These are phyloP conservation scores for Hortiboletus rubellus DNA, from an alignment of 1,284 basidiomycete genomes.

Conservation along the genomic window DNA sequence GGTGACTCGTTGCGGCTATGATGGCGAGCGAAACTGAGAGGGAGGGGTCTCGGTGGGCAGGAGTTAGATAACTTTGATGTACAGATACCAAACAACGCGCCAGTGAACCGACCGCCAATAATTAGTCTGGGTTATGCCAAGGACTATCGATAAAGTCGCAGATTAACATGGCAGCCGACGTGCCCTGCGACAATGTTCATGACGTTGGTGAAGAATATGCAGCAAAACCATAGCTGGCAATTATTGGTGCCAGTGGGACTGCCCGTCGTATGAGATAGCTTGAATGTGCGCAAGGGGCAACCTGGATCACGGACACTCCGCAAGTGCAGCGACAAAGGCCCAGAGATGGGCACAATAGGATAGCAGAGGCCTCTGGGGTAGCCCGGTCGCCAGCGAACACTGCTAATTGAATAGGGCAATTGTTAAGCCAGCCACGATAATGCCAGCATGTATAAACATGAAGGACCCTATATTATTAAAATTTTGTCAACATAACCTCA, in stretches of 20 bases:
- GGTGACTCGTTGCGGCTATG: constrained; percentile 48
- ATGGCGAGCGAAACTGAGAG: constrained; percentile 52
- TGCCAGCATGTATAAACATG: not conserved
- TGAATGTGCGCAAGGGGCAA: constrained; percentile 48
- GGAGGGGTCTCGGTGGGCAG: constrained; percentile 44
- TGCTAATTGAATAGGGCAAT: not conserved
- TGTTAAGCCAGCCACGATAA: not conserved
- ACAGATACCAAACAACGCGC: constrained; percentile 42
- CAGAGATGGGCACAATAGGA: not conserved
- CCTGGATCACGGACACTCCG: constrained; percentile 57
- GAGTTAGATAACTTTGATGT: constrained; percentile 58
- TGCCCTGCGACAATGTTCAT: constrained; percentile 57
- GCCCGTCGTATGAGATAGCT: constrained; percentile 45
- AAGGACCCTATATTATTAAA: not conserved
- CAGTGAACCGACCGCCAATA: constrained; percentile 38
- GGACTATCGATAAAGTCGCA: constrained; percentile 61
- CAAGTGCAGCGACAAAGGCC: constrained; percentile 51
- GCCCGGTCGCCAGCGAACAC: constrained; percentile 17
- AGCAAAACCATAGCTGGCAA: constrained; percentile 21
- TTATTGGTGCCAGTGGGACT: constrained; percentile 42
- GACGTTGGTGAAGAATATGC: constrained; percentile 34
- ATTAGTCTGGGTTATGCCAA: constrained; percentile 62
- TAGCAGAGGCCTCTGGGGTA: constrained; percentile 11
- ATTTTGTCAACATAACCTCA: not conserved
- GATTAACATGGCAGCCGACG: constrained; percentile 54